Base-by-base conservation (phyloP, 352 stramenopile species). In the Phytophthora boehmeriae region DNA sequence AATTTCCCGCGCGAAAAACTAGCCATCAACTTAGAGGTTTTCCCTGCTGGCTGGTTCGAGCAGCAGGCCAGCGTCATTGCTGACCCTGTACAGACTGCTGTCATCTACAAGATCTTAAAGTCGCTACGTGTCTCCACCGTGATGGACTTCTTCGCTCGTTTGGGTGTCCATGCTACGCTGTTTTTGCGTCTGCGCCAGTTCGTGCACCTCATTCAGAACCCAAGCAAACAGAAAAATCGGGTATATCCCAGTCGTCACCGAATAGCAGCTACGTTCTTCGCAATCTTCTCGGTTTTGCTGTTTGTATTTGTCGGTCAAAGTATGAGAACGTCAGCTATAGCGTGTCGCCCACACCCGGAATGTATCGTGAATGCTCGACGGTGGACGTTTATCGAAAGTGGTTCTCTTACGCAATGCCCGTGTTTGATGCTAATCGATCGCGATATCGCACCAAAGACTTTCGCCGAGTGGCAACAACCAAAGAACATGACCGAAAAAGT, bases 41-140 rank as follows among this genome's bases (percentile, higher is more conserved):
- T 80, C 17, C 73, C 70, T 0, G 20, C 43, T 1, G 60, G 60
- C 0, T 59, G 45, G 5, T 78, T 76, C 25, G 73, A 85, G 46
- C 59, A 54, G 0, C 30, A 57, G 10, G 66, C 66, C 5, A 59
- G 56, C 13, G 57, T 76, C 0, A 68, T 70, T 0, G 57, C 50
- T 13, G 43, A 82, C 22, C 70, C 67, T 0, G 48, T 65, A 0
- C 53, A 80, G 38, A 35, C 59, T 0, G 52, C 57, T 19, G 51
- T 63, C 14, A 60, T 76, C 49, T 49, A 52, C 17, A 54, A 63
- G 27, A 50, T 23, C 0, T 46, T 80, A 22, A 59, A 71, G 36
- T 77, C 62, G 8, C 59, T 81, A 1, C 66, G 66, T 19, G 66
- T 78, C 5, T 20, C 56, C 22, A 71, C 69, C 0, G 28, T 50